phyloP scores from a whole-genome alignment of 2,329 filamentous ascomycete species.

The Calonectria hawksworthii region DNA sequence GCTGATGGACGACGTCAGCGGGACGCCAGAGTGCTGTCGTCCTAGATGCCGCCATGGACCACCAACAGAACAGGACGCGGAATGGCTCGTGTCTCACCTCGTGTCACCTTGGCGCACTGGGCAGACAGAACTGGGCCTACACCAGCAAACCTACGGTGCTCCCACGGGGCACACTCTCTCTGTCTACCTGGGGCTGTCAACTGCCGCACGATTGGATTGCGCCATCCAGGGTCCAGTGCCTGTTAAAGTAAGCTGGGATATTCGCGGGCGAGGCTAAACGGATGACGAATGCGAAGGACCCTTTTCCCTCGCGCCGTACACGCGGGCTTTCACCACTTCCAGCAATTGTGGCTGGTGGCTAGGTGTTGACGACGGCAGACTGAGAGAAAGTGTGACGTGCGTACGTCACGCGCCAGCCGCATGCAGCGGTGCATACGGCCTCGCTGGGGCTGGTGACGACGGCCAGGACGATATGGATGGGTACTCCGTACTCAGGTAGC shows the following conservation, averaged over 20 bases:
- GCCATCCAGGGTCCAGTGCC: not conserved
- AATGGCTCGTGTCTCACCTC: not conserved
- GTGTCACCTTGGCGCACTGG: slow-evolving; percentile 1
- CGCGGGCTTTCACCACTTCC: slow-evolving; percentile 1
- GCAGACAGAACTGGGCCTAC: slow-evolving; percentile 9
- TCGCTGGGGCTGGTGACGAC: not conserved
- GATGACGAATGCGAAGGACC: not conserved
- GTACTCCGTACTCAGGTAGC: not conserved
- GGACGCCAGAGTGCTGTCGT: not conserved
- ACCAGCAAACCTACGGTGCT: not conserved
- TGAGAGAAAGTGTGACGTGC: slow-evolving; percentile 6
- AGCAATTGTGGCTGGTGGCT: slow-evolving; percentile 9
- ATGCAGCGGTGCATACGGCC: not conserved
- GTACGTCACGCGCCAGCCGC: slow-evolving; percentile 26
- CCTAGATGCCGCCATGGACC: not conserved
- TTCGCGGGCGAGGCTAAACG: not conserved
- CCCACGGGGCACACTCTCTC: not conserved
- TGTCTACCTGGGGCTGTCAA: not conserved
- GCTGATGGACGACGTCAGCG: not conserved
- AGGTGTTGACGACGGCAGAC: not conserved
- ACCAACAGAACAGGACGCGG: slow-evolving; percentile 2
- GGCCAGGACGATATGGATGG: not conserved
- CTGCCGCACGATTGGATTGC: slow-evolving; percentile 15
- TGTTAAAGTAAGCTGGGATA: not conserved
- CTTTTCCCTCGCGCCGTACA: not conserved